Evolutionary conservation across 2,329 filamentous ascomycete species (phyloP).

Genomic region (Aspergillus ustus): DNA sequence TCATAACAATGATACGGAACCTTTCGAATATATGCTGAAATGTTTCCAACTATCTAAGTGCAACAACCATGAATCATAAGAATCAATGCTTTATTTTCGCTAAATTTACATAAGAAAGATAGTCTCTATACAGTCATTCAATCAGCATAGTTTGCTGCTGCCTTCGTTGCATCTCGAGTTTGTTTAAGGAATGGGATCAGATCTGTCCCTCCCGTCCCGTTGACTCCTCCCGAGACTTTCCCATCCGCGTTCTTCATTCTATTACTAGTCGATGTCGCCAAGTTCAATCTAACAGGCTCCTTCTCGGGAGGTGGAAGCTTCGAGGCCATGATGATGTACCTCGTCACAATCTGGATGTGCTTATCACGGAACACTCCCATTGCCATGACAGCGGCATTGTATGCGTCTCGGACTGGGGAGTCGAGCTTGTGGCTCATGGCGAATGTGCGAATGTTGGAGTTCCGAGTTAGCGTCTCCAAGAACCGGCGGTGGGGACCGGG

Average conservation of each 20-base stretch:
- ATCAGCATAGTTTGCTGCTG: constrained; percentile 38
- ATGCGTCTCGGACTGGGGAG: constrained; percentile 46
- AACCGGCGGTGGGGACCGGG: constrained; percentile 58
- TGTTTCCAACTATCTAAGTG: not conserved
- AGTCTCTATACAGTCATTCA: constrained; percentile 11
- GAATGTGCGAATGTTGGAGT: constrained; percentile 53
- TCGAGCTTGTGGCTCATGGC: constrained; percentile 42
- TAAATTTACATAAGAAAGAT: not conserved
- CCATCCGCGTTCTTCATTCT: constrained; percentile 35
- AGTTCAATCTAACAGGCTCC: constrained; percentile 37
- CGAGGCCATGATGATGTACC: constrained; percentile 57
- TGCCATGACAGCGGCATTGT: constrained; percentile 51
- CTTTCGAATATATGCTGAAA: not conserved
- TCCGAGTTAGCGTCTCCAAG: constrained; percentile 50
- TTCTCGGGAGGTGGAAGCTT: constrained; percentile 24
- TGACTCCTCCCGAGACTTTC: constrained; percentile 43
- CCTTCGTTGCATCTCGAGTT: constrained; percentile 56
- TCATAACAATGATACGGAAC: not conserved
- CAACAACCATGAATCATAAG: not conserved
- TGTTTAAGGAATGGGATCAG: constrained; percentile 59
- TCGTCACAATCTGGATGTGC: constrained; percentile 58
- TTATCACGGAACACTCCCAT: constrained; percentile 55
- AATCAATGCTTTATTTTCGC: not conserved
- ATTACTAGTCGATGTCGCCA: constrained; percentile 52
- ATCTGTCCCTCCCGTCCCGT: constrained; percentile 58